Evolutionary conservation across 2,329 filamentous ascomycete species (phyloP).

Genomic region (Xylariales sp.): DNA sequence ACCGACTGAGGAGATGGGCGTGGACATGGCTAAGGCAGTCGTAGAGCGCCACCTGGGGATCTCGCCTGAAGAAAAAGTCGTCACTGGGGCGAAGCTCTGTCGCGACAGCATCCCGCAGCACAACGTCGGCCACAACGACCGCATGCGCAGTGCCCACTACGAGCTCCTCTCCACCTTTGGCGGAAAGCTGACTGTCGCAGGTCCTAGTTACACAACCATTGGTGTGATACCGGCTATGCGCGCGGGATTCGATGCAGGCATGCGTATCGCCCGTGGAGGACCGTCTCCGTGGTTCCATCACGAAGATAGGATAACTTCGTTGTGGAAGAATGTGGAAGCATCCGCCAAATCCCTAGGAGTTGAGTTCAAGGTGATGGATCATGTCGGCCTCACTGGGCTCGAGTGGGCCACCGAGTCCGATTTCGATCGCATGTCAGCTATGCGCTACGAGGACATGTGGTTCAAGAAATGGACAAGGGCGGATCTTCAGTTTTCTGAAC

Average conservation of each 20-base stretch:
- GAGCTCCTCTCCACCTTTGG: slow-evolving; percentile 53
- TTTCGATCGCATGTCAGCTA: background rate
- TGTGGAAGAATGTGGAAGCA: background rate
- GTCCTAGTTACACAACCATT: slow-evolving; percentile 48
- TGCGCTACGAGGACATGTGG: background rate
- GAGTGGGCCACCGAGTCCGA: slow-evolving; percentile 13
- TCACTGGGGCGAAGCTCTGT: slow-evolving; percentile 55
- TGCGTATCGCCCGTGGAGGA: slow-evolving; percentile 25
- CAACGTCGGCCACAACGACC: slow-evolving; percentile 67
- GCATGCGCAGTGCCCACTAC: slow-evolving; percentile 53
- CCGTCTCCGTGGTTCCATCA: slow-evolving; percentile 15
- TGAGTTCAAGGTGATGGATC: slow-evolving; percentile 8
- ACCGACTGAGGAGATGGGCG: slow-evolving; percentile 62
- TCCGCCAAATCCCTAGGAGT: background rate
- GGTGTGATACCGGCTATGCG: slow-evolving; percentile 49
- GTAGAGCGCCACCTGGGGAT: slow-evolving; percentile 74
- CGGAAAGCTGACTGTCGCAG: slow-evolving; percentile 60
- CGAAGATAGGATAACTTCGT: background rate
- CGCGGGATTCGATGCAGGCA: slow-evolving; percentile 41
- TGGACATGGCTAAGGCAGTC: slow-evolving; percentile 64
- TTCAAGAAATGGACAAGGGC: slow-evolving; percentile 9
- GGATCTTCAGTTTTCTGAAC: too few relatives aligned
- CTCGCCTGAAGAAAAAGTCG: slow-evolving; percentile 49
- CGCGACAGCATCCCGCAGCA: slow-evolving; percentile 88
- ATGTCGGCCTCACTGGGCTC: slow-evolving; percentile 20